Percentiles rank a stretch among this genome's conserved stretches.
Evolutionary conservation across 2,329 filamentous ascomycete species (phyloP).

Genomic region (Madurella fahalii): DNA sequence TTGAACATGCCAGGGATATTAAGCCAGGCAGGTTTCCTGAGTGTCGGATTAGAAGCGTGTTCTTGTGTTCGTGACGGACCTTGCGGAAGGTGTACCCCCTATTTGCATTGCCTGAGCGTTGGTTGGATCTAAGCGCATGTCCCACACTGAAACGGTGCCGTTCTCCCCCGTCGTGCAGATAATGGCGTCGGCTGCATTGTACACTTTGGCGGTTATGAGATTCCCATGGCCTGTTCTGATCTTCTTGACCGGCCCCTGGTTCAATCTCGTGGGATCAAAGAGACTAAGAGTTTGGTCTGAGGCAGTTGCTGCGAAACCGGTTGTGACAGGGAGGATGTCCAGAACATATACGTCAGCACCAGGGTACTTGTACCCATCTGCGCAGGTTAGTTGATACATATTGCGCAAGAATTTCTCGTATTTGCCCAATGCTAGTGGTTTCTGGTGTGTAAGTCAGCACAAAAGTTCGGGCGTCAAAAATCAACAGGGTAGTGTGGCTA

Average conservation of each 20-base stretch:
- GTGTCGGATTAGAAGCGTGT: background rate
- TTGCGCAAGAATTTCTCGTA: background rate
- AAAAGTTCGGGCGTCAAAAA: background rate
- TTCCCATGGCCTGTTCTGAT: conserved; percentile 56
- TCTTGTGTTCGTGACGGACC: conserved; percentile 22
- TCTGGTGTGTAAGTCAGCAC: background rate
- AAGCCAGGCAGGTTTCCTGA: conserved; percentile 35
- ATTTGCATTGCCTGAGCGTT: conserved; percentile 42
- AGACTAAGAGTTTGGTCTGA: conserved; percentile 68
- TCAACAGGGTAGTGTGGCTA: background rate
- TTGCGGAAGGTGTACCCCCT: conserved; percentile 37
- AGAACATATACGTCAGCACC: conserved; percentile 53
- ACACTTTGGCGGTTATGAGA: conserved; percentile 57
- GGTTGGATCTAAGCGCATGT: conserved; percentile 48
- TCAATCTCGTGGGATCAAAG: conserved; percentile 57
- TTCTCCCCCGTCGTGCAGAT: conserved; percentile 70
- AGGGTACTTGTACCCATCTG: conserved; percentile 39
- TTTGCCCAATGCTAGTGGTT: background rate
- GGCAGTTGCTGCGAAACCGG: conserved; percentile 57
- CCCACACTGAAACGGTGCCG: conserved; percentile 63
- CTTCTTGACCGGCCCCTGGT: conserved; percentile 44
- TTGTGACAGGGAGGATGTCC: conserved; percentile 48
- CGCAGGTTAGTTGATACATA: conserved; percentile 42
- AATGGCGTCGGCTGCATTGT: conserved; percentile 48
- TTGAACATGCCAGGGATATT: conserved; percentile 61